Evolutionary conservation across 106 monocot species (phyloP), one percentile per base, ranked within the genome.

Genomic region (Amphibolis antarctica): DNA sequence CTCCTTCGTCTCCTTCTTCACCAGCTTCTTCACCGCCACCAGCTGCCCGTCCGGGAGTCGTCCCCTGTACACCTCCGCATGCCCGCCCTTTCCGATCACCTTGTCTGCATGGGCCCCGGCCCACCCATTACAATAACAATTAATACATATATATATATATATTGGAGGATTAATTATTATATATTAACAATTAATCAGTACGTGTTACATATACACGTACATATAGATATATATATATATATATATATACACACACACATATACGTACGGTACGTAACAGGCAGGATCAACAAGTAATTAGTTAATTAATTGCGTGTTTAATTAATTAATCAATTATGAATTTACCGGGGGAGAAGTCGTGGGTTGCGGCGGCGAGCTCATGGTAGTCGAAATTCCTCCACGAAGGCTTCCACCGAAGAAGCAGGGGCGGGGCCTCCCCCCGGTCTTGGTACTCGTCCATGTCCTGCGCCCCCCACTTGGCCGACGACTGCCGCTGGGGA

Each of bases 51-150:
- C 82, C 11, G 70, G 61, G 49, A 91, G 74, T 22, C 70, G 59
- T 11, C 96, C 96, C 53, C 77, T 80, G 64, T 90, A 98, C 10
- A 98, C 96, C 64, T 87, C 80, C 17, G 96, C 96, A 74, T 98
- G 90, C 7, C 96, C 96, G 53, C 96, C 96, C 45, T 87, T 91
- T n/a, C 96, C 96, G 44, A 98, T 82, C 65, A 90, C 56, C n/a
- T 71, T 85, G 46, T 82, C 96, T 98, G 71, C 51, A 55, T 13
- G 14, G 28, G n/a, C n/a, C n/a, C n/a, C n/a, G n/a, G n/a, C n/a
- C n/a, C n/a, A n/a, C n/a, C n/a, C n/a, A n/a, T n/a, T n/a, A n/a
- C n/a, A n/a, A n/a, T n/a, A n/a, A n/a, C n/a, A n/a, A n/a, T n/a
- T n/a, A n/a, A n/a, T n/a, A n/a, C n/a, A n/a, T n/a, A n/a, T n/a